Evolutionary conservation across 768 basidiomycete species (phyloP).

Genomic region (Tulasnella sp.): DNA sequence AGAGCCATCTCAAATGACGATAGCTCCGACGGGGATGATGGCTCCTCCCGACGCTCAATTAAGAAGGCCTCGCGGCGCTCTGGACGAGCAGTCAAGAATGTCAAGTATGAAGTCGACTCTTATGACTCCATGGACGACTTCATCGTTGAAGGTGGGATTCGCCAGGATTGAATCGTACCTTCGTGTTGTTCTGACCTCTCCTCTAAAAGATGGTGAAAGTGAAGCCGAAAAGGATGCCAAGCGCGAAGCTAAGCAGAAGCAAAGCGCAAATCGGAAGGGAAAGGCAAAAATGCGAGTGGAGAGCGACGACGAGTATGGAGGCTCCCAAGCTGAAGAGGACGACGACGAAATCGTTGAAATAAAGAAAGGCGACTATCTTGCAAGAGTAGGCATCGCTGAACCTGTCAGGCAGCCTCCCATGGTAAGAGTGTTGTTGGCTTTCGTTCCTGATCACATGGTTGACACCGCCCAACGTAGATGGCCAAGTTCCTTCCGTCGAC

Average conservation of each 20-base stretch:
- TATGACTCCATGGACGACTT: conserved; percentile 26
- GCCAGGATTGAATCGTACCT: neutral
- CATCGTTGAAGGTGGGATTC: conserved; percentile 8
- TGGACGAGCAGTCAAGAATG: neutral
- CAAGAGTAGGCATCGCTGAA: neutral
- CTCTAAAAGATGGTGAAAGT: conserved; percentile 12
- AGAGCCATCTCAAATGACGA: conserved; percentile 3
- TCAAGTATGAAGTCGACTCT: neutral
- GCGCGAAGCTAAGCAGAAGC: conserved; percentile 5
- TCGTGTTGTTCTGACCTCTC: neutral
- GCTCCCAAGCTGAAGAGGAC: conserved; percentile 41
- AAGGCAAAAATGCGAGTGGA: conserved; percentile 31
- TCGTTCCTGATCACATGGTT: conserved; percentile 27
- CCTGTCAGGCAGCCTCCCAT: conserved; percentile 35
- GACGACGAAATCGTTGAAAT: conserved; percentile 47
- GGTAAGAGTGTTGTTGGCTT: conserved; percentile 32
- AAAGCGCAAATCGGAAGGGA: conserved; percentile 32
- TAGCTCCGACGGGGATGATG: neutral
- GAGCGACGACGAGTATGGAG: conserved; percentile 27
- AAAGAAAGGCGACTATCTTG: conserved; percentile 28
- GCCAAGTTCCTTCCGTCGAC: conserved; percentile 62
- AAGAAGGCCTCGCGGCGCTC: neutral
- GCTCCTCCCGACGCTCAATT: neutral
- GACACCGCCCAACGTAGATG: conserved; percentile 32
- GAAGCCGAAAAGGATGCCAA: conserved; percentile 26